Conservation (phyloP, 805 yeast genomes). For the Candida anglica region DNA sequence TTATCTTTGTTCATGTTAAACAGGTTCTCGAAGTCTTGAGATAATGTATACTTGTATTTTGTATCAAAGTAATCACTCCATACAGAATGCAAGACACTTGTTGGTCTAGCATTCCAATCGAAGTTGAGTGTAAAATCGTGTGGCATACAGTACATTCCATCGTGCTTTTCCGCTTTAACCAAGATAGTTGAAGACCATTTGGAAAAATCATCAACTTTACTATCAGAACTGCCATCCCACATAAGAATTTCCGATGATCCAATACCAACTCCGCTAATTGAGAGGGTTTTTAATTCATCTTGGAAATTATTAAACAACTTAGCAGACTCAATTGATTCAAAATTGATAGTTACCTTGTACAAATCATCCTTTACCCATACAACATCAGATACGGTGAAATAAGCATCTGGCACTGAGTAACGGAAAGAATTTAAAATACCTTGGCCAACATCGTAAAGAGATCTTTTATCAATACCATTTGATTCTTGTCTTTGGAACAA, state of each 20-base stretch:
- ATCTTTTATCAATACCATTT: slow-evolving; percentile 7
- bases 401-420: slow-evolving; percentile 17
- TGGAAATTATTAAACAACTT: slow-evolving; percentile 10
- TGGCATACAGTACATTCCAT: slow-evolving; percentile 21
- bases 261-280: slow-evolving; percentile 18
- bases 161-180: slow-evolving; percentile 13
- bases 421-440: slow-evolving; percentile 6
- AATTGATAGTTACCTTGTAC: slow-evolving; percentile 18
- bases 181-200: slow-evolving; percentile 20
- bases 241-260: slow-evolving; percentile 9
- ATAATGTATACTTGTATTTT: slow-evolving; percentile 12
- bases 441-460: slow-evolving; percentile 7
- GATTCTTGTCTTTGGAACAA: no score
- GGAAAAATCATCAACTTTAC: slow-evolving; percentile 10
- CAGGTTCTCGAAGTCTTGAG: slow-evolving; percentile 10
- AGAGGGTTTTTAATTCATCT: slow-evolving; percentile 13
- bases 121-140: slow-evolving; percentile 14
- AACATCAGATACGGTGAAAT: slow-evolving; percentile 20
- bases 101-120: slow-evolving; percentile 10
- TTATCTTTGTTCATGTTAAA: no score
- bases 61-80: slow-evolving; percentile 14
- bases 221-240: slow-evolving; percentile 8
- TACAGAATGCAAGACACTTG: slow-evolving; percentile 9
- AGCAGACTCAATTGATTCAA: slow-evolving; percentile 17
- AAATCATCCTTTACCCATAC: slow-evolving; percentile 14